Base-by-base conservation (phyloP, 139 green algal species). In the Chlamydomonas asymmetrica region DNA sequence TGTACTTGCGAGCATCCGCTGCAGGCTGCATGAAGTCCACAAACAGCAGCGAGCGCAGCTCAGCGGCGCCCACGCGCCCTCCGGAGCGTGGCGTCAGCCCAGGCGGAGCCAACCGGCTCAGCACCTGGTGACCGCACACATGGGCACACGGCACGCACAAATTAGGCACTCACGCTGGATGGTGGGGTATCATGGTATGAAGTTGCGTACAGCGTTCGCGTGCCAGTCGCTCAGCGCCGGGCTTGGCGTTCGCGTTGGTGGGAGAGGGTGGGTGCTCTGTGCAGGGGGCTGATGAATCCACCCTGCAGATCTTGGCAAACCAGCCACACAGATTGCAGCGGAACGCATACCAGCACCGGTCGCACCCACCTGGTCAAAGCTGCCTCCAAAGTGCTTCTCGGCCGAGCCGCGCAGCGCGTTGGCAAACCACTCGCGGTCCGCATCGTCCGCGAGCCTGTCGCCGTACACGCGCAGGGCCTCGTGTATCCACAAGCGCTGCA, bases 1-100 rank as follows among this genome's bases (percentile, higher is more conserved):
- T 66, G 41, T 84, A 84, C 18, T 61, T 39, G 7, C 66, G 29
- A 8, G 73, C 69, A 34, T 80, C 79, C 2, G 73, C 56, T 43
- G 88, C 89, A 9, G 88, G 82, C 0, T 86, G 63, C 87, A 93
- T 90, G 78, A 90, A 95, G 83, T 95, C 87, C 3, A 80, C 90
- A 66, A 93, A 93, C 67, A 95, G 45, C 13, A 94, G 80, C 23
- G 78, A 52, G 3, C 82, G 78, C 59, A 93, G 74, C 65, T 64
- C 52, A 1, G 32, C 66, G 1, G 64, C 54, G 9, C 79, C 79
- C 25, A 77, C 60, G 0, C 20, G 23, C 2, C 37, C 50, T 16
- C 29, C 20, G 3, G 41, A 2, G 18, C 37, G 27, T 10, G 38
- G 38, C 23, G 57, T 32, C 2, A 18, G 7, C 2, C 57, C 57